phyloP scores from a whole-genome alignment of 1,284 basidiomycete species.

The Cryptococcus wingfieldii region DNA sequence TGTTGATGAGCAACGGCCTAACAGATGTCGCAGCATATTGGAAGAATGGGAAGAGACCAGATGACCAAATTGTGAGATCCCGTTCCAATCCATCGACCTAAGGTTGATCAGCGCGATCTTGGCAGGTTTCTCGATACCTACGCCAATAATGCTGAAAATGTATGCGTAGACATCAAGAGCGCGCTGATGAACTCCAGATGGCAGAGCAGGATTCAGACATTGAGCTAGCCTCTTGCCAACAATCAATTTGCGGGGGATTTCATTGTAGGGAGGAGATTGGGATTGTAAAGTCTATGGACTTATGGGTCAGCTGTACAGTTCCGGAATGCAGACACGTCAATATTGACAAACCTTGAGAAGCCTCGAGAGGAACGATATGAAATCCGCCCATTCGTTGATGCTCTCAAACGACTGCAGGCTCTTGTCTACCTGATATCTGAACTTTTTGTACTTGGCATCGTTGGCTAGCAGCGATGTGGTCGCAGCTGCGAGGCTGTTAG shows the following conservation, averaged over 20 bases:
- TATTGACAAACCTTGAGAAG: constrained; percentile 71
- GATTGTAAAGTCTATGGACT: constrained; percentile 75
- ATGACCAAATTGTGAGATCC: constrained; percentile 91
- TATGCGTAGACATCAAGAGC: constrained; percentile 93
- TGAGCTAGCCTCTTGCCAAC: constrained; percentile 94
- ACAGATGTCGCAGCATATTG: constrained; percentile 95
- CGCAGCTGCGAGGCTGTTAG: constrained; percentile 24
- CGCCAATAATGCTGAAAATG: constrained; percentile 83
- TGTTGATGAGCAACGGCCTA: constrained; percentile 78
- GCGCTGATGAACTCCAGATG: constrained; percentile 92
- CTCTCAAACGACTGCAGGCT: constrained; percentile 90
- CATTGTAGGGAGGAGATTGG: constrained; percentile 76
- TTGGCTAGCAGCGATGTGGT: constrained; percentile 36
- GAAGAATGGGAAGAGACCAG: constrained; percentile 96
- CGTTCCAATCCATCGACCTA: constrained; percentile 81
- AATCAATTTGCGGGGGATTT: constrained; percentile 90
- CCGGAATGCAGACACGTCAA: background rate
- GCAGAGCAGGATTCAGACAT: constrained; percentile 93
- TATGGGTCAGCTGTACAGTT: background rate
- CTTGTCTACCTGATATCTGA: constrained; percentile 82
- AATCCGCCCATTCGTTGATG: constrained; percentile 99
- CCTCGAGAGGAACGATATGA: constrained; percentile 93
- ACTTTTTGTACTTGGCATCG: constrained; percentile 97
- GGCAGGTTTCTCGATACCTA: constrained; percentile 50
- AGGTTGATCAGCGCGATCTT: background rate